phyloP scores from a whole-genome alignment of 2,329 filamentous ascomycete genomes.

The Didymella pinodella region DNA sequence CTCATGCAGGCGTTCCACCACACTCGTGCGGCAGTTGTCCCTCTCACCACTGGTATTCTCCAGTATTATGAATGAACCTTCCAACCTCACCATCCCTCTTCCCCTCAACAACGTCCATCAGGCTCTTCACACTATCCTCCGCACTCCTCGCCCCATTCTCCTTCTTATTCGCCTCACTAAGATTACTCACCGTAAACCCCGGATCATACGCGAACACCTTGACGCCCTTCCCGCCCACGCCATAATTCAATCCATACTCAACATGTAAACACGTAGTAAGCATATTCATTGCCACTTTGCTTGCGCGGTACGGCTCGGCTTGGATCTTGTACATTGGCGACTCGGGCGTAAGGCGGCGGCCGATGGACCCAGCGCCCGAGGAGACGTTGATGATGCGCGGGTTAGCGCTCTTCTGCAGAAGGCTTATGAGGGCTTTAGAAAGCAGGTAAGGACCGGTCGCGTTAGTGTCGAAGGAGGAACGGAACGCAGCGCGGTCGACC shows the following conservation, averaged over 20 bases:
- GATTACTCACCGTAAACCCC: constrained; percentile 49
- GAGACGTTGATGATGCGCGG: constrained; percentile 50
- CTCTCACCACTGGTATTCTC: constrained; percentile 44
- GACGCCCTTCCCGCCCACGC: constrained; percentile 20
- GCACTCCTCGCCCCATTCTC: constrained; percentile 50
- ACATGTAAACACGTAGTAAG: constrained; percentile 39
- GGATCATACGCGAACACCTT: constrained; percentile 53
- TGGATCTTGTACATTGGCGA: constrained; percentile 39
- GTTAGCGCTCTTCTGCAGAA: constrained; percentile 29
- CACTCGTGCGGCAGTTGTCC: too few relatives aligned
- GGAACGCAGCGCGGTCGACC: constrained; percentile 37
- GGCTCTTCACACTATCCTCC: constrained; percentile 42
- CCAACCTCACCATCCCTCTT: constrained; percentile 48
- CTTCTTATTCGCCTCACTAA: constrained; percentile 43
- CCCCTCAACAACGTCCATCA: constrained; percentile 51
- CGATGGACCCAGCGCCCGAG: constrained; percentile 48
- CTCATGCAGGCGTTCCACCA: neutral
- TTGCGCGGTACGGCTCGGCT: constrained; percentile 45
- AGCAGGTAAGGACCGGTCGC: constrained; percentile 40
- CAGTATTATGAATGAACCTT: constrained; percentile 44
- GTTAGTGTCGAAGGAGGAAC: constrained; percentile 40
- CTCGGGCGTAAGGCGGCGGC: constrained; percentile 34
- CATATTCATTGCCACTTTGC: constrained; percentile 54
- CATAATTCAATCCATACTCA: constrained; percentile 16
- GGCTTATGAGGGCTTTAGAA: constrained; percentile 28